Evolutionary conservation across 306 rosid species (phyloP).

Genomic region (Fragaria vesca): DNA sequence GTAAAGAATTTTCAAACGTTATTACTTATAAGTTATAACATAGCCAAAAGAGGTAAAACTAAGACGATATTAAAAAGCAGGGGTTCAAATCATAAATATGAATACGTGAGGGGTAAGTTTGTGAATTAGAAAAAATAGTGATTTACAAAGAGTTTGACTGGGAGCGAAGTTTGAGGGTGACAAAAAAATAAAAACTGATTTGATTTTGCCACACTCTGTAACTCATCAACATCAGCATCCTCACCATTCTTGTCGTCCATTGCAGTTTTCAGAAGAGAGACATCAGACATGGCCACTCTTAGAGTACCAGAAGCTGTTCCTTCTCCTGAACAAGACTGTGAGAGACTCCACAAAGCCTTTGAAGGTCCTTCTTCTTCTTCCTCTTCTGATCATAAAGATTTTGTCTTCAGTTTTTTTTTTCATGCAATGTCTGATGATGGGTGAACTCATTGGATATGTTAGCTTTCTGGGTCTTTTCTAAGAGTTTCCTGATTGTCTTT

Average conservation of each 20-base stretch:
- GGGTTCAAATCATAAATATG: not conserved
- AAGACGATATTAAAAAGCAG: not conserved
- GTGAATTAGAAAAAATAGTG: not conserved
- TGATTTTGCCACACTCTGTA: not conserved
- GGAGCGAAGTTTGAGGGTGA: not conserved
- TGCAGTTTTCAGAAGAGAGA: constrained; percentile 8
- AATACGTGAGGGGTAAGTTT: not conserved
- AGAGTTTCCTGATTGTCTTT: not conserved
- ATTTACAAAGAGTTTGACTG: not conserved
- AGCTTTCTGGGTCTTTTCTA: not conserved
- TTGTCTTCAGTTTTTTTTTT: not conserved
- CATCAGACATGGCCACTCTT: constrained; percentile 49
- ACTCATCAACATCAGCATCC: not conserved
- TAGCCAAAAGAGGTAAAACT: not conserved
- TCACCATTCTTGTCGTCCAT: not conserved
- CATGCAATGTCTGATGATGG: not conserved
- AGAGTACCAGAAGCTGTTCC: constrained; percentile 71
- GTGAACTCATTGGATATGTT: not conserved
- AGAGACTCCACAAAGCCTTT: constrained; percentile 63
- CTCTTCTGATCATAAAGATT: not conserved
- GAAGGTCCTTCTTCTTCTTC: constrained; percentile 44
- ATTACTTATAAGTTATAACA: no score
- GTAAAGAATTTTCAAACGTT: no score
- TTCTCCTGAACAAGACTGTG: constrained; percentile 64
- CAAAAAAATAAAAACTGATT: not conserved